phyloP scores from a whole-genome alignment of 805 yeast species.

The Ogataea pilisensis region DNA sequence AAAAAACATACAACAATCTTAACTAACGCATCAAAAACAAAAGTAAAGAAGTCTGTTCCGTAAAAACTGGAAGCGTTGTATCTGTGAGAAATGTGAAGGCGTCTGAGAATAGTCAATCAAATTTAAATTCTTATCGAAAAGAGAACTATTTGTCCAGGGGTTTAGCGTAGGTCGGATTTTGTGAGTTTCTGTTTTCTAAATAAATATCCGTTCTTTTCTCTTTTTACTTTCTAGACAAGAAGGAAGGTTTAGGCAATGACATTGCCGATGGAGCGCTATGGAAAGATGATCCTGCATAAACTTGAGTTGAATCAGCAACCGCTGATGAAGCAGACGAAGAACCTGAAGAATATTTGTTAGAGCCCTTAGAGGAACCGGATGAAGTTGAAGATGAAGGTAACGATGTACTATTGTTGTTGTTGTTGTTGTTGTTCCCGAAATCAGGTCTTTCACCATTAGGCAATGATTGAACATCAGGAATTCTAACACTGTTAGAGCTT shows the following conservation, averaged over 20 bases:
- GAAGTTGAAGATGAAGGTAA: conserved; percentile 7
- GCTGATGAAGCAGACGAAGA: conserved; percentile 11
- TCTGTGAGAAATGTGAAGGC: too few species aligned
- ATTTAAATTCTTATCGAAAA: neutral
- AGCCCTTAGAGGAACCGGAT: neutral
- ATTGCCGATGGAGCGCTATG: conserved; percentile 54
- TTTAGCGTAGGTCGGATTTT: neutral
- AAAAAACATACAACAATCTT: too few species aligned
- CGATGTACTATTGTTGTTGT: neutral
- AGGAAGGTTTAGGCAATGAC: conserved; percentile 53
- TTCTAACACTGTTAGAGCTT: conserved; percentile 8
- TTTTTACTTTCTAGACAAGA: conserved; percentile 26
- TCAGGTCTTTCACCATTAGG: conserved; percentile 22
- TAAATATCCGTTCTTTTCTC: neutral
- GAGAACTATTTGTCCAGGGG: too few species aligned
- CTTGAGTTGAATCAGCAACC: conserved; percentile 14
- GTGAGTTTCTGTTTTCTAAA: neutral
- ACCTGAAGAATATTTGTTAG: conserved; percentile 2
- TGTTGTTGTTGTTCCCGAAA: conserved; percentile 13
- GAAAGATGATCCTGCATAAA: conserved; percentile 55
- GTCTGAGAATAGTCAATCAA: too few species aligned
- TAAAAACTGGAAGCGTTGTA: too few species aligned
- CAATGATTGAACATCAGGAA: conserved; percentile 9
- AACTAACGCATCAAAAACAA: too few species aligned
- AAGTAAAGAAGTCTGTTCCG: too few species aligned